Evolutionary conservation across 2,329 filamentous ascomycete genomes (phyloP).

Genomic region (Paecilomyces niveus): DNA sequence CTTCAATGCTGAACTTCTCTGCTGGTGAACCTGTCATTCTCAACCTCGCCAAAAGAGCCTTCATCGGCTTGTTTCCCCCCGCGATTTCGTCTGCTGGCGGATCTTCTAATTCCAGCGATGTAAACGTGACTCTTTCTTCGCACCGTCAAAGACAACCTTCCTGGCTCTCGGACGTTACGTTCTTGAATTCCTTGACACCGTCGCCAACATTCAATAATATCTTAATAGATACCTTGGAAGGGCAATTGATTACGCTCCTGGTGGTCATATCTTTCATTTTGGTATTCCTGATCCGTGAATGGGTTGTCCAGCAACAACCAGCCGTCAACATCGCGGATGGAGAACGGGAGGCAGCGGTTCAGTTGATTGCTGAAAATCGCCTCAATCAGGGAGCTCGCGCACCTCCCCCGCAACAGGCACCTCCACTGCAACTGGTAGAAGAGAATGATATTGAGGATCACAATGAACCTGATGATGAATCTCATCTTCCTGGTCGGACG

Average conservation of each 20-base stretch:
- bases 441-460: neutral
- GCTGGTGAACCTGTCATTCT: slow-evolving; percentile 40
- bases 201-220: slow-evolving; percentile 68
- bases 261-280: slow-evolving; percentile 93
- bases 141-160: slow-evolving; percentile 35
- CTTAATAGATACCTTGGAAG: slow-evolving; percentile 78
- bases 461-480: slow-evolving; percentile 7
- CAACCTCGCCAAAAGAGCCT: slow-evolving; percentile 38
- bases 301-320: slow-evolving; percentile 96
- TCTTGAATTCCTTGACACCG: slow-evolving; percentile 53
- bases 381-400: slow-evolving; percentile 16
- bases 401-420: slow-evolving; percentile 7
- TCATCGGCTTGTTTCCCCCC: slow-evolving; percentile 26
- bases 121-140: slow-evolving; percentile 18
- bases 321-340: slow-evolving; percentile 70
- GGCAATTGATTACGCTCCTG: slow-evolving; percentile 84
- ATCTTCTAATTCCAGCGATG: slow-evolving; percentile 16
- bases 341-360: slow-evolving; percentile 45
- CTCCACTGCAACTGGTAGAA: slow-evolving; percentile 7
- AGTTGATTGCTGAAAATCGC: slow-evolving; percentile 34
- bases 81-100: slow-evolving; percentile 20
- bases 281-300: slow-evolving; percentile 94
- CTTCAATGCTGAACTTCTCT: slow-evolving; percentile 36
- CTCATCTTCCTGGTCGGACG: neutral
- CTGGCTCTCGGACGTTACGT: slow-evolving; percentile 53